These are phyloP conservation scores for Arctostaphylos glauca DNA, from an alignment of 148 eudicot genomes.

Conservation along the genomic window DNA sequence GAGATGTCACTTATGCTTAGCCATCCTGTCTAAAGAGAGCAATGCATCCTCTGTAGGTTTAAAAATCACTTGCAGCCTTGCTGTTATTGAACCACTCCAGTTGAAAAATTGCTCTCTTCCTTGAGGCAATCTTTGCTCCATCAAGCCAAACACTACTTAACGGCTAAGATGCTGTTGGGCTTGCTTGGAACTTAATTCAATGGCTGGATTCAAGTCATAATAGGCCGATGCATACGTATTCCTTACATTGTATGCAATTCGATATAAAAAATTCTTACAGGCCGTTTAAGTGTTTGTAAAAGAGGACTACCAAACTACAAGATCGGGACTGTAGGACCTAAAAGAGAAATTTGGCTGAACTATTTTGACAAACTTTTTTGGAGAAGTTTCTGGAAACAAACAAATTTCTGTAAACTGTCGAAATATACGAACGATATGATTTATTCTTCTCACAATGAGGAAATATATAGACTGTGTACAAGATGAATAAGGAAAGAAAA, in stretches of 20 bases:
- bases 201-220: not conserved
- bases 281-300: not conserved
- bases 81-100: no score
- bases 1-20: no score
- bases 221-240: not conserved
- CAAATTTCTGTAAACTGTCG: not conserved
- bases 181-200: not conserved
- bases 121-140: not conserved
- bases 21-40: no score
- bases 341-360: not conserved
- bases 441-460: no score
- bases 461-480: no score
- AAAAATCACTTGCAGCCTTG: no score
- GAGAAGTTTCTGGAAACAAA: not conserved
- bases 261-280: not conserved
- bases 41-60: no score
- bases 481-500: no score
- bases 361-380: not conserved
- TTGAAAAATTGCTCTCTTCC: no score
- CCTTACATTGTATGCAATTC: not conserved
- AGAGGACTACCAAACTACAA: not conserved
- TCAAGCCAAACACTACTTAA: not conserved
- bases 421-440: no score
- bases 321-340: not conserved
- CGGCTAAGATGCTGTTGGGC: not conserved